phyloP scores from a whole-genome alignment of 2,329 filamentous ascomycete genomes.

The Xylariaceae sp. region DNA sequence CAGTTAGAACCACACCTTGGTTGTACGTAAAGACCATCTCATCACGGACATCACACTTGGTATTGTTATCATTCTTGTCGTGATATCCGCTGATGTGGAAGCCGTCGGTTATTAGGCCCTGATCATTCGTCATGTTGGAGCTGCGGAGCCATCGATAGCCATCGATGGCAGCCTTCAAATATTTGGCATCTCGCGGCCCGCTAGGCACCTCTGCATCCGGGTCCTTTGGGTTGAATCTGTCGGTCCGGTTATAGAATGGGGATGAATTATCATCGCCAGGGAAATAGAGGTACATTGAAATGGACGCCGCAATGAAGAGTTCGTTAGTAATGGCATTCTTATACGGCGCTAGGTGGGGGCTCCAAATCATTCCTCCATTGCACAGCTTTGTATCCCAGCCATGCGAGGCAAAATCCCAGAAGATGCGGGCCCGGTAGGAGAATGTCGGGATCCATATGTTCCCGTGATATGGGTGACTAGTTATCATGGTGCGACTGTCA shows the following conservation, averaged over 20 bases:
- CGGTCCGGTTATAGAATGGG: slow-evolving; percentile 60
- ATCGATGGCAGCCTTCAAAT: slow-evolving; percentile 75
- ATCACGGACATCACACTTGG: slow-evolving; percentile 79
- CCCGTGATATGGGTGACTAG: slow-evolving; percentile 72
- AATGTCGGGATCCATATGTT: slow-evolving; percentile 77
- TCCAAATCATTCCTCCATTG: slow-evolving; percentile 91
- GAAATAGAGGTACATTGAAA: slow-evolving; percentile 89
- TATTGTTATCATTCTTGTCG: slow-evolving; percentile 67
- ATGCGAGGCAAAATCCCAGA: slow-evolving; percentile 79
- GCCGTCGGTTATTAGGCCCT: slow-evolving; percentile 83
- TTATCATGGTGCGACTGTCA: slow-evolving; percentile 29
- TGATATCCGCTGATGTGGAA: slow-evolving; percentile 80
- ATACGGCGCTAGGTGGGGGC: slow-evolving; percentile 78
- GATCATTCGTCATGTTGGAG: slow-evolving; percentile 80
- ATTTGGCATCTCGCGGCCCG: slow-evolving; percentile 61
- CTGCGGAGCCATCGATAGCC: slow-evolving; percentile 81
- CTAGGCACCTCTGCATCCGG: slow-evolving; percentile 45
- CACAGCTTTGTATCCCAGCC: slow-evolving; percentile 87
- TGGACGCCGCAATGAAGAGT: slow-evolving; percentile 82
- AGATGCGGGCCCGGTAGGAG: slow-evolving; percentile 81
- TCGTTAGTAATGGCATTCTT: slow-evolving; percentile 98
- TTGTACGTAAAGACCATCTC: slow-evolving; percentile 96
- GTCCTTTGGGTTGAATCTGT: slow-evolving; percentile 28
- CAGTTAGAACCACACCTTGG: slow-evolving; percentile 87
- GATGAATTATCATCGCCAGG: slow-evolving; percentile 78